Percentiles rank a stretch among this genome's conserved stretches.
phyloP scores from a whole-genome alignment of 768 basidiomycete species.

The Chalciporus pseudorubinellus region DNA sequence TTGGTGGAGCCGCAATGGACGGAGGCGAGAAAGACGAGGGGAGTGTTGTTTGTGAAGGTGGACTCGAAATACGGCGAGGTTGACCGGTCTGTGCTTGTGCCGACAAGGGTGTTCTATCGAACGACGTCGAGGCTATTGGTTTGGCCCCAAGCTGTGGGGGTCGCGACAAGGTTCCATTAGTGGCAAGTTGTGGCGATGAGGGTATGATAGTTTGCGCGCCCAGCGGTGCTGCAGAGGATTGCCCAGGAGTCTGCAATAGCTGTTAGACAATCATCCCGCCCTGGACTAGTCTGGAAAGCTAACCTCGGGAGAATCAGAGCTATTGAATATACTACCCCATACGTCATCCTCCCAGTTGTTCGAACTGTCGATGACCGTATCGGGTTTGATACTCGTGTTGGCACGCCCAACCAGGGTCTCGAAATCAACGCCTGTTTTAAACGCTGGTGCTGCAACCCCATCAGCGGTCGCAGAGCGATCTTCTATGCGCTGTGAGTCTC shows the following conservation, averaged over 20 bases:
- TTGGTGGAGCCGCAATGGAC: conserved; percentile 20
- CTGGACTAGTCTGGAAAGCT: not conserved
- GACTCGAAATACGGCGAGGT: conserved; percentile 17
- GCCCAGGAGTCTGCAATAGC: conserved; percentile 12
- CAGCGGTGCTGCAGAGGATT: conserved; percentile 13
- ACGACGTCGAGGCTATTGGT: conserved; percentile 35
- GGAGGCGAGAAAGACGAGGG: conserved; percentile 9
- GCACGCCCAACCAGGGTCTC: conserved; percentile 76
- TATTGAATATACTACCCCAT: conserved; percentile 76
- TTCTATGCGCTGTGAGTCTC: conserved; percentile 89
- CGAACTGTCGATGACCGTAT: conserved; percentile 36
- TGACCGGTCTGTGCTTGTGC: conserved; percentile 23
- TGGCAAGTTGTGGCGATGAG: conserved; percentile 34
- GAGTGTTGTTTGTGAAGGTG: conserved; percentile 21
- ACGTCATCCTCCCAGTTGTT: conserved; percentile 77
- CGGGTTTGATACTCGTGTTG: conserved; percentile 46
- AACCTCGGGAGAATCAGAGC: conserved; percentile 34
- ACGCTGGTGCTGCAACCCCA: conserved; percentile 36
- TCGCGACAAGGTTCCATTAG: conserved; percentile 32
- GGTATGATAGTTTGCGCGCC: conserved; percentile 27
- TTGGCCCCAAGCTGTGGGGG: conserved; percentile 42
- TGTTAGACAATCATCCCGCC: conserved; percentile 3
- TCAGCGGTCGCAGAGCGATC: conserved; percentile 59
- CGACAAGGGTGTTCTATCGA: conserved; percentile 31
- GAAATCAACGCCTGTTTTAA: conserved; percentile 71